Percentiles rank a stretch among this genome's conserved stretches.
Evolutionary conservation across 2,329 filamentous ascomycete genomes (phyloP).

Genomic region (Colletotrichum camelliae): DNA sequence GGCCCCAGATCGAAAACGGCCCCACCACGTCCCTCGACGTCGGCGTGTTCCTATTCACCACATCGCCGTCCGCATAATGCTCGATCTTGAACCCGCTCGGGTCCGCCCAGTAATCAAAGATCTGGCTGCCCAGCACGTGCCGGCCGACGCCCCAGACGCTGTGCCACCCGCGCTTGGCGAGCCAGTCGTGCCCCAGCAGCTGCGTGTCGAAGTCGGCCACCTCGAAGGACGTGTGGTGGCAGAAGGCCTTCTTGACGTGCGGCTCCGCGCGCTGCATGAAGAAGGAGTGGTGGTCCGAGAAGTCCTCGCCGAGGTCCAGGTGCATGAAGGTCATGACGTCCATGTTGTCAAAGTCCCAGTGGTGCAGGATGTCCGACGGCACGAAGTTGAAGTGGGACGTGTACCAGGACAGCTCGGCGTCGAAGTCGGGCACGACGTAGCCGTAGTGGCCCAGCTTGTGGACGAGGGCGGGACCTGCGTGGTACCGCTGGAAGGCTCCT

Average conservation of each 20-base stretch:
- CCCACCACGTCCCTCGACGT: constrained; percentile 20
- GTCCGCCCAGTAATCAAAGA: constrained; percentile 70
- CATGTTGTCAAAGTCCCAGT: constrained; percentile 7
- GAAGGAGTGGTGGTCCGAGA: constrained; percentile 61
- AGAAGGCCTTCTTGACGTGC: not conserved
- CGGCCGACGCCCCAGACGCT: constrained; percentile 66
- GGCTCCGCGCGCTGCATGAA: constrained; percentile 45
- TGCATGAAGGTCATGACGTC: constrained; percentile 52
- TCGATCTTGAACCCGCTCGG: constrained; percentile 58
- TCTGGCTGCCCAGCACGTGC: constrained; percentile 64
- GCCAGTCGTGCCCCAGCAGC: constrained; percentile 63
- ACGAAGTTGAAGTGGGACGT: constrained; percentile 46
- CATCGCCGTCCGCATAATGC: constrained; percentile 67
- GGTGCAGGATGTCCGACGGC: constrained; percentile 35
- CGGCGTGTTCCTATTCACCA: constrained; percentile 58
- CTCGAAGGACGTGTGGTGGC: constrained; percentile 40
- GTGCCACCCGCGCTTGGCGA: constrained; percentile 56
- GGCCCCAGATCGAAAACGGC: constrained; percentile 22
- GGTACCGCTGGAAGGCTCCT: not conserved
- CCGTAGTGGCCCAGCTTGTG: not conserved
- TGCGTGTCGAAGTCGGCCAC: constrained; percentile 68
- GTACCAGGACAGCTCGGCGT: constrained; percentile 39
- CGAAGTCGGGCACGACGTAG: constrained; percentile 30
- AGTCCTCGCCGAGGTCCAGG: constrained; percentile 54
- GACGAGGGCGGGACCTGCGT: not conserved